A percentile compares a stretch with the other conserved stretches of the same genome.
Evolutionary conservation across 1,139 yeast genomes (phyloP).

Genomic region (Taiozyma sp.): DNA sequence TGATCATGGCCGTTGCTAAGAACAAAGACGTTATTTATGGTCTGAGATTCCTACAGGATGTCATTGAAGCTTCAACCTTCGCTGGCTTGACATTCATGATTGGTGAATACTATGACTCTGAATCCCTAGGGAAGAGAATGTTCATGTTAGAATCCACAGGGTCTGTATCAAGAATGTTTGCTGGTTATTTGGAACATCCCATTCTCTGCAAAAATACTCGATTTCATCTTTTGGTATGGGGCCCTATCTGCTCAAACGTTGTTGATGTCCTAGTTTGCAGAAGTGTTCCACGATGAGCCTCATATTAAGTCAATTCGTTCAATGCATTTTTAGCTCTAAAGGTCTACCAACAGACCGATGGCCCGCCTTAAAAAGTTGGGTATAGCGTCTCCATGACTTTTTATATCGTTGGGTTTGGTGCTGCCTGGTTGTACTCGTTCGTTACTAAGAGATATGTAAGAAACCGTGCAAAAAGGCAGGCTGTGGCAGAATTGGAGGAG

Average conservation of each 20-base stretch:
- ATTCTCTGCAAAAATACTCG: conserved; percentile 1
- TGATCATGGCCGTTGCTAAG: conserved; percentile 49
- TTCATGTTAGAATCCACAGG: conserved; percentile 27
- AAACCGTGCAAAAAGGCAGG: background rate
- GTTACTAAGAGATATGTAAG: background rate
- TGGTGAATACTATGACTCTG: conserved; percentile 28
- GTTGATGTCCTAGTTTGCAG: conserved; percentile 4
- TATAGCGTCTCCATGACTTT: no score
- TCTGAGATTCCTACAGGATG: conserved; percentile 20
- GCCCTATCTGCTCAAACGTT: conserved; percentile 2
- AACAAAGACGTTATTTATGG: conserved; percentile 35
- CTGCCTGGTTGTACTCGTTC: no score
- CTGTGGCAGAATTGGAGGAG: background rate
- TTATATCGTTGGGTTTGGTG: no score
- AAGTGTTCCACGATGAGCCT: conserved; percentile 2
- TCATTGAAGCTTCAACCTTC: conserved; percentile 6
- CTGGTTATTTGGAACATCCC: conserved; percentile 4
- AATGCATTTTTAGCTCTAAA: conserved; percentile 7
- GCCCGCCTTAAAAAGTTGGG: no score
- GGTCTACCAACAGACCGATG: no score
- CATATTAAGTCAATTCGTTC: conserved; percentile 5
- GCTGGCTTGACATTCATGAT: conserved; percentile 24
- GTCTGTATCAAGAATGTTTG: conserved; percentile 30
- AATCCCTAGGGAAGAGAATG: conserved; percentile 24
- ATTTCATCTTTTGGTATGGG: conserved; percentile 3